Evolutionary conservation across 345 rosid genomes (phyloP), one percentile per base, ranked within the genome.

Genomic region (Boechera retrofracta): DNA sequence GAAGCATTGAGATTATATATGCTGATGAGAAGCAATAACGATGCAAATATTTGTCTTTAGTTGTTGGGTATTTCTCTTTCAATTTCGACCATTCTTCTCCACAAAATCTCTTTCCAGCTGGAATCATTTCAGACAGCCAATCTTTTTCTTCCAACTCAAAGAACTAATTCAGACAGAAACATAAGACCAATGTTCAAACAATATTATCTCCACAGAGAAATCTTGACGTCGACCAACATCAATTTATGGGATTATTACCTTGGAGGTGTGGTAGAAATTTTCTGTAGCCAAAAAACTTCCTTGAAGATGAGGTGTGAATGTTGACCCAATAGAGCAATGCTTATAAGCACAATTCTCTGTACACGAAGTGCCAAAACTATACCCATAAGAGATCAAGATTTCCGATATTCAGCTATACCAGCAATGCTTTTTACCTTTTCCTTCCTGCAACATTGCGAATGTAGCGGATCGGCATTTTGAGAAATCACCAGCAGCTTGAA

Each of bases 11-110:
- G 61, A 87, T 41, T 16, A 86, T 91, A 77, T 91, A 94, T 41
- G 98, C 96, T 38, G 94, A 89, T 54, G 96, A 90, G 85, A 94
- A 94, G 82, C 98, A 91, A 77, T 87, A 94, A 28, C 67, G 85
- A 76, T 70, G 63, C 71, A 91, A 69, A 78, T 89, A 90, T 64
- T 89, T 85, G 42, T 84, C 94, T 66, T 85, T 67, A 18, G 85
- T 74, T 26, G 84, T 78, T 21, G 78, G 84, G 67, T 91, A 82
- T 76, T 83, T 85, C 81, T 60, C 82, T 83, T 79, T 91, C 77
- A 94, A 62, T 13, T 65, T 80, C 5, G 88, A 86, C 98, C 98
- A 94, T 67, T 91, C 94, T 71, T 91, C 89, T 70, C 82, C 90
- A 64, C 98, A 94, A 66, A 88, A 89, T 49, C 59, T 81, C 74